Evolutionary conservation across 2,329 filamentous ascomycete species (phyloP), one percentile per base, ranked within the genome.

Genomic region (Xylariaceae sp.): DNA sequence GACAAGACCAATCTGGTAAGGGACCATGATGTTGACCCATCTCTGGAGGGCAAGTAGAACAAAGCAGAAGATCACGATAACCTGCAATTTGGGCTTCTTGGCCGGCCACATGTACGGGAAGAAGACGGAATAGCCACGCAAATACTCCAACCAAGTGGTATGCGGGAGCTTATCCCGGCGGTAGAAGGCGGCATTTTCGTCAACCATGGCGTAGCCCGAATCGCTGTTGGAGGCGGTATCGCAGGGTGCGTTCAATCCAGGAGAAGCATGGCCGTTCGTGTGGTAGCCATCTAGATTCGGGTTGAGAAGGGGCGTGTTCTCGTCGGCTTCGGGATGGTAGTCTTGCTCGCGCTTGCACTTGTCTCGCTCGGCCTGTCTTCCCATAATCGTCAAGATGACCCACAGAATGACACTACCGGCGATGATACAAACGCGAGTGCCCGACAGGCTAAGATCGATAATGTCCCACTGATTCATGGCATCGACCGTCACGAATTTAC

Each of bases 61-160:
- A 69, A 97, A 92, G 75, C 94, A 97, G 52, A 92, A 68, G 17
- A 95, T 73, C 17, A 97, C 91, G 57, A 92, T 82, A 23, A 91
- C 65, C 76, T 97, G 88, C 57, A 99, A 79, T 64, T 80, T 82
- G 4, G 71, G 49, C 44, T 90, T 87, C 70, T 93, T 93, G 68
- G 87, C 88, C 0, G 94, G 94, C 94, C 94, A 99, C 60, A 97
- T 84, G 71, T 97, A 99, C 0, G 92, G 93, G 72, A 97, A 95
- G 75, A 99, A 96, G 55, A 97, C 80, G 10, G 88, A 89, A 74
- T 97, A 99, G 51, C 93, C 92, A 64, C 88, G 87, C 61, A 97
- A 78, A 73, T 99, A 99, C 71, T 97, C 92, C 86, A 89, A 96
- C 94, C 94, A 99, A 55, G 87, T 94, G 66, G 89, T 91, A 66